Conservation (phyloP, 2,329 filamentous ascomycete genomes). For the Botrytis fabae region DNA sequence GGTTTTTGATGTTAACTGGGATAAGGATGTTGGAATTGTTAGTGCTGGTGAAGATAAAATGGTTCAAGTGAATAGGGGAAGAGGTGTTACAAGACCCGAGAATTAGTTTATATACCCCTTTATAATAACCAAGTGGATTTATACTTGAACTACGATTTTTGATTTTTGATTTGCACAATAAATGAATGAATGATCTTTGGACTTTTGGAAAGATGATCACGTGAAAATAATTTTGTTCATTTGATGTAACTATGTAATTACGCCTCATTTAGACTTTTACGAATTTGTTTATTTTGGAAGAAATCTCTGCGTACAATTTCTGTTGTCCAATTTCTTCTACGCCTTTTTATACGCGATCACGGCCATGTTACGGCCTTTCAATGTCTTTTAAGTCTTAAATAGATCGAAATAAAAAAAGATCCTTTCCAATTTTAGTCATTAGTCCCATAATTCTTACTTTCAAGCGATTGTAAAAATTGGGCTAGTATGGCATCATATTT, state of each 20-base stretch:
- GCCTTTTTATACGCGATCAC: neutral
- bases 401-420: neutral
- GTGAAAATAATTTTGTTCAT: neutral
- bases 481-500: slow-evolving; percentile 23
- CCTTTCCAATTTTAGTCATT: slow-evolving; percentile 7
- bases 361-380: neutral
- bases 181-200: neutral
- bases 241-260: neutral
- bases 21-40: slow-evolving; percentile 81
- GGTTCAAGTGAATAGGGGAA: slow-evolving; percentile 75
- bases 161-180: neutral
- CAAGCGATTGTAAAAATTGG: slow-evolving; percentile 17
- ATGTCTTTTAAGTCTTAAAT: neutral
- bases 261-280: no score
- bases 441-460: neutral
- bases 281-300: neutral
- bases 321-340: neutral
- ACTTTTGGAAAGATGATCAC: neutral
- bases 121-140: slow-evolving; percentile 18
- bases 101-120: slow-evolving; percentile 24
- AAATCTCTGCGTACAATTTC: neutral
- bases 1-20: slow-evolving; percentile 88
- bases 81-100: slow-evolving; percentile 37
- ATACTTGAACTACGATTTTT: neutral
- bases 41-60: slow-evolving; percentile 91